A percentile compares a stretch with the other conserved stretches of the same genome.
These are phyloP conservation scores for Trypanosoma theileri DNA, from an alignment of 208 protist species.

Conservation along the genomic window DNA sequence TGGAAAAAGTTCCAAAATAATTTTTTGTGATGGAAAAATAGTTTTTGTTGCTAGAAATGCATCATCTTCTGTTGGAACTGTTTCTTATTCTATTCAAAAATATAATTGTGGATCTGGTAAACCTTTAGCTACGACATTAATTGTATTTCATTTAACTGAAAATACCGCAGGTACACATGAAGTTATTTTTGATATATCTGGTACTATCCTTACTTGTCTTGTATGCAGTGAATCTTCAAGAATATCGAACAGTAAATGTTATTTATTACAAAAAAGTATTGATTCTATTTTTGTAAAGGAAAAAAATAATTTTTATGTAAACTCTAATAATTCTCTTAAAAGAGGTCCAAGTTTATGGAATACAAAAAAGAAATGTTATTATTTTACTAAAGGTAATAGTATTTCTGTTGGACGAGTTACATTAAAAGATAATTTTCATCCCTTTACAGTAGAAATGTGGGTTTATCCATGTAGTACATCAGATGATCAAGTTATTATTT, in stretches of 20 bases:
- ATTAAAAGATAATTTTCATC: slow-evolving; percentile 75
- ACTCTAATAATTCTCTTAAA: slow-evolving; percentile 22
- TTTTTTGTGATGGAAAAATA: slow-evolving; percentile 29
- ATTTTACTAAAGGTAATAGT: slow-evolving; percentile 65
- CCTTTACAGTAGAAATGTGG: slow-evolving; percentile 89
- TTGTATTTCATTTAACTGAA: slow-evolving; percentile 26
- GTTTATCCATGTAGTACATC: slow-evolving; percentile 69
- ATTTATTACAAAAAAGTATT: slow-evolving; percentile 26
- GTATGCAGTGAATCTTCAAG: slow-evolving; percentile 28
- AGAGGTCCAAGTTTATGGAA: slow-evolving; percentile 18
- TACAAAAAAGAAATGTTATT: slow-evolving; percentile 29
- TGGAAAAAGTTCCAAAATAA: slow-evolving; percentile 22
- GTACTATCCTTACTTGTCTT: slow-evolving; percentile 25
- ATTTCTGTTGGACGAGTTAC: slow-evolving; percentile 63
- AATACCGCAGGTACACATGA: slow-evolving; percentile 18
- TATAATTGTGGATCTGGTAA: slow-evolving; percentile 19
- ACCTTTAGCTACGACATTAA: slow-evolving; percentile 6
- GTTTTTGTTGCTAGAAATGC: slow-evolving; percentile 4
- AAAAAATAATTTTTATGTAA: slow-evolving; percentile 16
- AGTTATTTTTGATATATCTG: slow-evolving; percentile 31
- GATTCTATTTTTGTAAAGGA: slow-evolving; percentile 17
- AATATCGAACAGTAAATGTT: slow-evolving; percentile 33
- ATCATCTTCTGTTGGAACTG: slow-evolving; percentile 14
- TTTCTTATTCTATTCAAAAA: slow-evolving; percentile 28
- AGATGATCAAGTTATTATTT: slow-evolving; percentile 71